Percentiles rank a stretch among this genome's conserved stretches.
Conservation (phyloP, 2,329 filamentous ascomycete genomes). For the Septoria linicola region DNA sequence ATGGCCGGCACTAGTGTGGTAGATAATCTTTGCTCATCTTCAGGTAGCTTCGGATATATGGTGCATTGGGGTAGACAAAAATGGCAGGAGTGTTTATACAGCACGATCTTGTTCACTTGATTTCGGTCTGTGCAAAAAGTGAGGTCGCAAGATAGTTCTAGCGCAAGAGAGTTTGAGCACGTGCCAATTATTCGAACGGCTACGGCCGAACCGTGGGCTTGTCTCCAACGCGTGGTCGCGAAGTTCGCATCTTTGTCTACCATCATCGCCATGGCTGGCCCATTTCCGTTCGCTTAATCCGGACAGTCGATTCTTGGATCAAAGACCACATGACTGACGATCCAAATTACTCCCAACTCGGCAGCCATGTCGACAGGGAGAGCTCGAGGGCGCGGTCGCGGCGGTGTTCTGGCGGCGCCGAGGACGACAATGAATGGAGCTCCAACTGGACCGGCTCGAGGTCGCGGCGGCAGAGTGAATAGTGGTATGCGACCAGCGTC, state of each 20-base stretch:
- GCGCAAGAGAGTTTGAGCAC: background rate
- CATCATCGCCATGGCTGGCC: conserved; percentile 11
- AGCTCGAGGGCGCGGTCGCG: conserved; percentile 24
- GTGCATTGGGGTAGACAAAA: background rate
- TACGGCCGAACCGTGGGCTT: background rate
- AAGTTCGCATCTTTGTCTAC: background rate
- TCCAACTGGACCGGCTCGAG: conserved; percentile 3
- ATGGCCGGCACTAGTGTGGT: background rate
- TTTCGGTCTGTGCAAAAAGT: background rate
- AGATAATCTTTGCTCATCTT: background rate
- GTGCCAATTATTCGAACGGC: background rate
- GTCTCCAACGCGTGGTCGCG: conserved; percentile 6
- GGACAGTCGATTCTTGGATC: background rate
- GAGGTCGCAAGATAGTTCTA: background rate
- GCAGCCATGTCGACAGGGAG: conserved; percentile 28
- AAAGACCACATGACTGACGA: conserved; percentile 24
- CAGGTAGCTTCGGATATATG: background rate
- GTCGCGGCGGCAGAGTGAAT: conserved; percentile 13
- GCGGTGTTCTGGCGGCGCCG: conserved; percentile 15
- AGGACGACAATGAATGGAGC: conserved; percentile 8
- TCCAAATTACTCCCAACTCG: conserved; percentile 13
- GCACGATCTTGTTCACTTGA: background rate
- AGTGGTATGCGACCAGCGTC: conserved; percentile 6
- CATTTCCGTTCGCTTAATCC: conserved; percentile 8
- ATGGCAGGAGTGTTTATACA: background rate